phyloP scores from a whole-genome alignment of 1,284 basidiomycete genomes.

The Cutaneotrichosporon sp. region DNA sequence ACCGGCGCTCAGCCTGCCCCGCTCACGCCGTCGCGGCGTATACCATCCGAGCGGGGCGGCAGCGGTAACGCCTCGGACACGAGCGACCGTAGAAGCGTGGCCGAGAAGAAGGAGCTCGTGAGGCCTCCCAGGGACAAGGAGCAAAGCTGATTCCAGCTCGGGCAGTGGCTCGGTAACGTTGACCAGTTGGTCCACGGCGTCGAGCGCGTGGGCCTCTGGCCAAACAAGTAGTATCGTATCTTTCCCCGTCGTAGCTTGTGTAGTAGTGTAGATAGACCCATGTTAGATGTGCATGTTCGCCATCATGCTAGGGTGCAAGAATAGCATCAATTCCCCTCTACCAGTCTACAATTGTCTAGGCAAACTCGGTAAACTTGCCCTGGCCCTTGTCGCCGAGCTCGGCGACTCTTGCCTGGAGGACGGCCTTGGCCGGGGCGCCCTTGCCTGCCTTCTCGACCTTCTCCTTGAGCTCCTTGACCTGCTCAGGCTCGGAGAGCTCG shows the following conservation, averaged over 20 bases:
- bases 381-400: constrained; percentile 40
- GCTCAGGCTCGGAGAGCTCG: constrained; percentile 53
- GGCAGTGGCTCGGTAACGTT: constrained; percentile 77
- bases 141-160: constrained; percentile 47
- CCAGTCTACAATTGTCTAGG: constrained; percentile 26
- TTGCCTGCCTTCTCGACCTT: constrained; percentile 51
- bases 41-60: constrained; percentile 1
- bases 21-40: constrained; percentile 11
- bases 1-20: not conserved
- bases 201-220: constrained; percentile 72
- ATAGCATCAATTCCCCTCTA: no score
- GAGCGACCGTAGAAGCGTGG: constrained; percentile 50
- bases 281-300: no score
- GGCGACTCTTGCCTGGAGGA: constrained; percentile 36
- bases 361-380: constrained; percentile 52
- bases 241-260: no score
- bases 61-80: not conserved
- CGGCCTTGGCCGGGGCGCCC: constrained; percentile 47
- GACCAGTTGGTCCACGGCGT: constrained; percentile 80
- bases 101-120: constrained; percentile 72
- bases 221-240: not conserved
- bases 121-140: constrained; percentile 9
- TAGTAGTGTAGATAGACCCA: no score
- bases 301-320: no score
- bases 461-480: constrained; percentile 53